Percentiles rank a stretch among this genome's conserved stretches.
These are phyloP conservation scores for Austroboletus rostrupii DNA, from an alignment of 1,284 basidiomycete genomes.

Conservation along the genomic window DNA sequence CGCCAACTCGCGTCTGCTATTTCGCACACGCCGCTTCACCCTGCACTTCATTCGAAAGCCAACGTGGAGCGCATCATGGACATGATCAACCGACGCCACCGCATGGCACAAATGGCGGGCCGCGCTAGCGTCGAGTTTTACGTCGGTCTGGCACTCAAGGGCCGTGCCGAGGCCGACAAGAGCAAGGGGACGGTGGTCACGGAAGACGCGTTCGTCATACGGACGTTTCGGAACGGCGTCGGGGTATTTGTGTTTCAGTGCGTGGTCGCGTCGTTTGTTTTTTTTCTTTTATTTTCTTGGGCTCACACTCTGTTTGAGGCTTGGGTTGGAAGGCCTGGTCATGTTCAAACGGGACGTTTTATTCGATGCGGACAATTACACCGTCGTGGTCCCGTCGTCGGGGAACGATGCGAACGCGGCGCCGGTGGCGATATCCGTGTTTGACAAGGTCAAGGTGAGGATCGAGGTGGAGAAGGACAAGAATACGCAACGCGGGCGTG, in stretches of 20 bases:
- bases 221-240: slow-evolving; percentile 91
- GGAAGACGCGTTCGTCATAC: slow-evolving; percentile 94
- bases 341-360: slow-evolving; percentile 86
- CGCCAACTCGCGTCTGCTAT: slow-evolving; percentile 93
- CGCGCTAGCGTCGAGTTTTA: slow-evolving; percentile 97
- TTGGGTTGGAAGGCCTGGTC: slow-evolving; percentile 92
- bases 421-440: slow-evolving; percentile 71
- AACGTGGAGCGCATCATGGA: slow-evolving; percentile 87
- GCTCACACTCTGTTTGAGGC: slow-evolving; percentile 41
- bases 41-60: slow-evolving; percentile 82
- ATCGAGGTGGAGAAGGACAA: slow-evolving; percentile 93
- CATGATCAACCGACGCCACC: slow-evolving; percentile 88
- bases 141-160: slow-evolving; percentile 88
- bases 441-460: slow-evolving; percentile 88
- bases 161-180: slow-evolving; percentile 47
- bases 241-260: slow-evolving; percentile 95
- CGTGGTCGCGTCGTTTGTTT: slow-evolving; percentile 32
- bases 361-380: slow-evolving; percentile 91
- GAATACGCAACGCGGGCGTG: slow-evolving; percentile 90
- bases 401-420: slow-evolving; percentile 7
- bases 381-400: slow-evolving; percentile 63
- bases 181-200: slow-evolving; percentile 39
- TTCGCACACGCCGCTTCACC: slow-evolving; percentile 78
- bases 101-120: slow-evolving; percentile 96
- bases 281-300: neutral